Evolutionary conservation across 225 moss, liverwort and hornwort genomes (phyloP).

Genomic region (Asterella californica): DNA sequence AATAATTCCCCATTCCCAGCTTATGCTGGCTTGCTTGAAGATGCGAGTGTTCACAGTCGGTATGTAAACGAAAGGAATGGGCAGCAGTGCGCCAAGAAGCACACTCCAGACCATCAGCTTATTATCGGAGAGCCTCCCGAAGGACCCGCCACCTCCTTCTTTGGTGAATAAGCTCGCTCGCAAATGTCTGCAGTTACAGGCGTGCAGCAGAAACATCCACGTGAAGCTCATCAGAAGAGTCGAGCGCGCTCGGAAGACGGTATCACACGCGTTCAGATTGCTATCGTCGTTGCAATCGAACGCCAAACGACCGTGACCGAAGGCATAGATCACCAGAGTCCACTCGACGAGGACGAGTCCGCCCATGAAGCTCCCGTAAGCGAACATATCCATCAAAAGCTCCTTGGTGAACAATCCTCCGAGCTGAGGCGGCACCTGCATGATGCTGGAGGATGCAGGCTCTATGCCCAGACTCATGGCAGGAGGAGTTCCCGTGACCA

Average conservation of each 20-base stretch:
- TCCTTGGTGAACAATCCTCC: slow-evolving; percentile 15
- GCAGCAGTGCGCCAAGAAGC: slow-evolving; percentile 35
- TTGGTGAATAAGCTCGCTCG: slow-evolving; percentile 24
- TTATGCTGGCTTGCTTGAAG: slow-evolving; percentile 52
- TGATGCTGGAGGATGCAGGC: slow-evolving; percentile 15
- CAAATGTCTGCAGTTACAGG: slow-evolving; percentile 54
- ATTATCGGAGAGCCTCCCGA: slow-evolving; percentile 15
- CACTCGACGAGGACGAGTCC: slow-evolving; percentile 14
- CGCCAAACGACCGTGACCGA: slow-evolving; percentile 8
- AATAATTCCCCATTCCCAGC: slow-evolving; percentile 47
- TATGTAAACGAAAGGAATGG: slow-evolving; percentile 54
- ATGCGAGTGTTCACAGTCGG: slow-evolving; percentile 41
- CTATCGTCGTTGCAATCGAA: slow-evolving; percentile 20
- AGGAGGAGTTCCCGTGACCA: slow-evolving; percentile 53
- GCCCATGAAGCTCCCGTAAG: slow-evolving; percentile 15
- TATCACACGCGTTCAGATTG: slow-evolving; percentile 15
- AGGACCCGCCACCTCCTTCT: slow-evolving; percentile 22
- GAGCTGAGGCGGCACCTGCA: slow-evolving; percentile 14
- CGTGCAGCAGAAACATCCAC: slow-evolving; percentile 57
- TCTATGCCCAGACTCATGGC: slow-evolving; percentile 57
- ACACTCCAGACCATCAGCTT: slow-evolving; percentile 41
- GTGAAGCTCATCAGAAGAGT: slow-evolving; percentile 49
- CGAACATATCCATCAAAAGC: slow-evolving; percentile 16
- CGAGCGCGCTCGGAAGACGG: slow-evolving; percentile 49
- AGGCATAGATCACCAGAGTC: slow-evolving; percentile 12